Conservation (phyloP, 2,329 filamentous ascomycete species). For the Colletotrichum sp. region DNA sequence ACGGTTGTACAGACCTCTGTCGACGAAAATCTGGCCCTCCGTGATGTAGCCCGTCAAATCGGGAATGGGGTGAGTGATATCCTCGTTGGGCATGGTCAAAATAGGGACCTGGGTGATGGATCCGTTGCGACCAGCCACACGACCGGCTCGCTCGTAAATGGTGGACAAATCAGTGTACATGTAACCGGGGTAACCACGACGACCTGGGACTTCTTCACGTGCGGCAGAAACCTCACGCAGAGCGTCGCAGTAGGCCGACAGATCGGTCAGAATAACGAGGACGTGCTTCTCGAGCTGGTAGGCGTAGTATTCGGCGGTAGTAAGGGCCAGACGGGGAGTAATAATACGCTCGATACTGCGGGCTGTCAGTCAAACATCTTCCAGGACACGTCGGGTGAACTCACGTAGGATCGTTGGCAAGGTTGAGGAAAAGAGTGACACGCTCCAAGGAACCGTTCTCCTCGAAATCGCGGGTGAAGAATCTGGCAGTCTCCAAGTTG, state of each 20-base stretch:
- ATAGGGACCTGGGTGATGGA: conserved; percentile 99
- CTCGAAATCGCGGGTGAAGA: conserved; percentile 98
- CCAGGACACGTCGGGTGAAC: conserved; percentile 34
- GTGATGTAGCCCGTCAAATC: conserved; percentile 99
- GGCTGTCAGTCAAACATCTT: conserved; percentile 10
- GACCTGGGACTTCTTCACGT: conserved; percentile 97
- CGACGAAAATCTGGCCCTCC: conserved; percentile 97
- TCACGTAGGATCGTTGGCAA: conserved; percentile 98
- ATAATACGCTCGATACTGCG: conserved; percentile 97
- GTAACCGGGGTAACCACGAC: conserved; percentile 99
- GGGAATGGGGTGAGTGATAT: conserved; percentile 98
- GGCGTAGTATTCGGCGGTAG: conserved; percentile 98
- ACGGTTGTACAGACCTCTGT: conserved; percentile 93
- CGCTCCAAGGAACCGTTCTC: conserved; percentile 99
- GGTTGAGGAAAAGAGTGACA: conserved; percentile 96
- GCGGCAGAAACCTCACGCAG: conserved; percentile 98
- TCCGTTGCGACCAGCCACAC: conserved; percentile 94
- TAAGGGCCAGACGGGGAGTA: conserved; percentile 95
- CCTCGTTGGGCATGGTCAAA: conserved; percentile 99
- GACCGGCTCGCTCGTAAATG: conserved; percentile 98
- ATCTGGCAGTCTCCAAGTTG: conserved; percentile 97
- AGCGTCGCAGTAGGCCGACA: conserved; percentile 98
- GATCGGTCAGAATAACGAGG: conserved; percentile 95
- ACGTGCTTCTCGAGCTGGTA: conserved; percentile 99
- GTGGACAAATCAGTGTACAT: conserved; percentile 99